Percentiles rank a stretch among this genome's conserved stretches.
Evolutionary conservation across 305 asterid species (phyloP).

Genomic region (Monarda citriodora): DNA sequence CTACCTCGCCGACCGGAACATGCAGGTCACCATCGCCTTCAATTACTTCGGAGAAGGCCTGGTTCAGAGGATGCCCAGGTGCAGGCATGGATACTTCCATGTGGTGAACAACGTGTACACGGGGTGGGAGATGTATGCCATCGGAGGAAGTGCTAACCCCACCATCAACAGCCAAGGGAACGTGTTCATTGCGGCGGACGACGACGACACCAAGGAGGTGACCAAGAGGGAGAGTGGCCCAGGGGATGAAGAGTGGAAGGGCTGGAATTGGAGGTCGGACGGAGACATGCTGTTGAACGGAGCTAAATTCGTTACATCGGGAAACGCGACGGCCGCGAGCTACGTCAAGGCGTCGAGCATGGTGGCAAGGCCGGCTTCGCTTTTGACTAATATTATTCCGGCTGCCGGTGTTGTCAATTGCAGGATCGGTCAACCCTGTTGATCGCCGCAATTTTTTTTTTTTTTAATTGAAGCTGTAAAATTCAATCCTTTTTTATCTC

Average conservation of each 20-base stretch:
- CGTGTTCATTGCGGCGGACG: conserved; percentile 45
- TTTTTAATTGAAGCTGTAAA: conserved; percentile 8
- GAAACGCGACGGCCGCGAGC: conserved; percentile 33
- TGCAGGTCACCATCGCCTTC: conserved; percentile 64
- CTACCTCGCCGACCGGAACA: conserved; percentile 33
- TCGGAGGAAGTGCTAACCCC: conserved; percentile 65
- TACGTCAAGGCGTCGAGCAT: conserved; percentile 49
- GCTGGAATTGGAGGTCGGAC: conserved; percentile 52
- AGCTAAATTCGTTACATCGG: conserved; percentile 37
- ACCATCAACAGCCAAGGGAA: conserved; percentile 66
- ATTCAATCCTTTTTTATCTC: background rate
- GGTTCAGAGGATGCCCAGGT: conserved; percentile 62
- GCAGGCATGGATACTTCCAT: conserved; percentile 59
- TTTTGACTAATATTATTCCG: conserved; percentile 29
- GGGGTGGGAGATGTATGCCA: conserved; percentile 64
- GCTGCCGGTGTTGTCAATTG: conserved; percentile 49
- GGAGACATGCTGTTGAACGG: conserved; percentile 51
- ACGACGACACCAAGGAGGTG: conserved; percentile 33
- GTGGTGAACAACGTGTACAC: conserved; percentile 61
- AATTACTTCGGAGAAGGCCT: conserved; percentile 60
- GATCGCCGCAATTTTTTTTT: background rate
- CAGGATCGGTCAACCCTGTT: conserved; percentile 35
- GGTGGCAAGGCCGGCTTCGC: conserved; percentile 57
- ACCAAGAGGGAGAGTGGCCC: conserved; percentile 35
- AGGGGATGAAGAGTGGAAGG: conserved; percentile 39